Percentiles rank a stretch among this genome's conserved stretches.
phyloP scores from a whole-genome alignment of 129 eudicot genomes.

The Smallanthus sonchifolius region DNA sequence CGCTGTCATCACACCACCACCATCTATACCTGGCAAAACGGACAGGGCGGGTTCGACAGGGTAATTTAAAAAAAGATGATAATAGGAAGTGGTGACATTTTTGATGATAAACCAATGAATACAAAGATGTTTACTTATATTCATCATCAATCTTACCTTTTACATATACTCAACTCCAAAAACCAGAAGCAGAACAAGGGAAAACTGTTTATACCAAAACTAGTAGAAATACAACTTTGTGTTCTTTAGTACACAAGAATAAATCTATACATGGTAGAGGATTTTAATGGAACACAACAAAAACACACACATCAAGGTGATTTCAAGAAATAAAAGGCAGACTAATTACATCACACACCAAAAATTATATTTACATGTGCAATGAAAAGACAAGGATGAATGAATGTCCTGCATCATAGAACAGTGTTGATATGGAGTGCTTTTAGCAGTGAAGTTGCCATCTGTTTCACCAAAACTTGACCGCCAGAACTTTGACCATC shows the following conservation, averaged over 20 bases:
- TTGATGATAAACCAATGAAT: too few relatives aligned
- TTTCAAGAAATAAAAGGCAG: constrained; percentile 4
- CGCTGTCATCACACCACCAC: too few relatives aligned
- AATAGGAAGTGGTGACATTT: too few relatives aligned
- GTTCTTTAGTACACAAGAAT: constrained; percentile 23
- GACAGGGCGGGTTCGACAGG: too few relatives aligned
- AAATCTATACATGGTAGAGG: constrained; percentile 20
- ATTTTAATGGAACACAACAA: constrained; percentile 3
- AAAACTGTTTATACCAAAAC: neutral
- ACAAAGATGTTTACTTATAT: too few relatives aligned
- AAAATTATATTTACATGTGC: constrained; percentile 32
- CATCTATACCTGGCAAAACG: too few relatives aligned
- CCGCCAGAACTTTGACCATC: constrained; percentile 97
- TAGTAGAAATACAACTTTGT: neutral
- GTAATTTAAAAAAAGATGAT: too few relatives aligned
- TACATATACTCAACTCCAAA: too few relatives aligned
- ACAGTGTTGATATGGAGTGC: constrained; percentile 96
- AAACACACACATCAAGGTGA: constrained; percentile 1
- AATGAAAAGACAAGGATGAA: constrained; percentile 7
- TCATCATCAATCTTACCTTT: too few relatives aligned
- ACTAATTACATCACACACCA: constrained; percentile 36
- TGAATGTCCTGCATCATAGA: constrained; percentile 36
- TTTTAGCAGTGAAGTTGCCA: constrained; percentile 98
- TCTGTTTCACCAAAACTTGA: constrained; percentile 95
- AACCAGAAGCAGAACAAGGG: too few relatives aligned